These are phyloP conservation scores for Clitocybe nebularis DNA, from an alignment of 1,284 basidiomycete genomes.

Conservation along the genomic window DNA sequence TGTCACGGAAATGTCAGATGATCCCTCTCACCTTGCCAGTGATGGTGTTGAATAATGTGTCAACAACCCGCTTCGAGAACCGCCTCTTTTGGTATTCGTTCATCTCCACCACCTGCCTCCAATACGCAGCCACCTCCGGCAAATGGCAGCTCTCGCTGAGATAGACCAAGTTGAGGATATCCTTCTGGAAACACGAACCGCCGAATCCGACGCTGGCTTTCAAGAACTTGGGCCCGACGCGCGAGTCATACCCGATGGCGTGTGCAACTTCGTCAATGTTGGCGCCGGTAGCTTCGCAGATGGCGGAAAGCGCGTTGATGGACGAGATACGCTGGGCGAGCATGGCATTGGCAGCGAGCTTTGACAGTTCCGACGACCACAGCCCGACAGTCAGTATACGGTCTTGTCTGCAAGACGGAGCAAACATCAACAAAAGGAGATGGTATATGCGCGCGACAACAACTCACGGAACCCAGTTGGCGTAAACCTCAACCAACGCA, in stretches of 20 bases:
- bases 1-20: slow-evolving; percentile 16
- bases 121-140: slow-evolving; percentile 97
- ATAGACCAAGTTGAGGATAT: slow-evolving; percentile 98
- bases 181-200: slow-evolving; percentile 99
- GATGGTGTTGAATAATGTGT: slow-evolving; percentile 97
- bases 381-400: slow-evolving; percentile 92
- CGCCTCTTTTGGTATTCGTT: slow-evolving; percentile 95
- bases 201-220: slow-evolving; percentile 96
- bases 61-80: slow-evolving; percentile 88
- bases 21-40: slow-evolving; percentile 73
- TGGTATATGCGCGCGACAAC: background rate
- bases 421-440: slow-evolving; percentile 8
- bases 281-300: slow-evolving; percentile 99
- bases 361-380: slow-evolving; percentile 98
- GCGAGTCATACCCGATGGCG: slow-evolving; percentile 90
- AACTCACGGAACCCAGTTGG: slow-evolving; percentile 92
- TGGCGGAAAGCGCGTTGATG: slow-evolving; percentile 96
- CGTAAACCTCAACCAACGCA: slow-evolving; percentile 79
- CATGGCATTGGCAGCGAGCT: slow-evolving; percentile 98
- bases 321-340: slow-evolving; percentile 98
- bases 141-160: slow-evolving; percentile 91
- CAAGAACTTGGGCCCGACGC: slow-evolving; percentile 94
- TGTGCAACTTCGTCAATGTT: slow-evolving; percentile 98
- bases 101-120: slow-evolving; percentile 93
- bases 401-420: slow-evolving; percentile 45